Conservation (phyloP, 352 stramenopile species). For the Pythium grandisporangium region DNA sequence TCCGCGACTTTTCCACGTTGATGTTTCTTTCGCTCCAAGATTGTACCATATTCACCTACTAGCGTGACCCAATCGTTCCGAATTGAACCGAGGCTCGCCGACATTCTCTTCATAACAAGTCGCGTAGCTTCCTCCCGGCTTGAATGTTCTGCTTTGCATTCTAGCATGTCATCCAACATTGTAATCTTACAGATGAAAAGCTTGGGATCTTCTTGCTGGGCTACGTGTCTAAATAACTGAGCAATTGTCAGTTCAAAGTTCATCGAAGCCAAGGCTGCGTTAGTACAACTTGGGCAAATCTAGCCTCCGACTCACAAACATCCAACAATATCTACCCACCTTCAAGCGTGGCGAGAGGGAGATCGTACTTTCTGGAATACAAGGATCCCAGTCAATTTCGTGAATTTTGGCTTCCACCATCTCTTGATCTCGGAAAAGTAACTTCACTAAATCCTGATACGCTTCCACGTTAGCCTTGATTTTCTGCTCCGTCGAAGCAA, state of each 20-base stretch:
- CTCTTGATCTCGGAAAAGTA: constrained; percentile 36
- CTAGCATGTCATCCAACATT: no score
- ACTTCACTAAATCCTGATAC: constrained; percentile 53
- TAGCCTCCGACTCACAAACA: no score
- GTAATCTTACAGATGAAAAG: no score
- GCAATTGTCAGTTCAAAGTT: no score
- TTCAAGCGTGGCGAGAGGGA: constrained; percentile 14
- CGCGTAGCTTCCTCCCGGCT: constrained; percentile 6
- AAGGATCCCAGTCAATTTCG: constrained; percentile 29
- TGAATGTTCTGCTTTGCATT: no score
- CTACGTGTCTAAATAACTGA: no score
- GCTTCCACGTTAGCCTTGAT: constrained; percentile 33
- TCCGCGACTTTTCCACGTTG: constrained; percentile 20
- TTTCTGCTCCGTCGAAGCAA: constrained; percentile 20
- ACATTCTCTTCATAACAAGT: constrained; percentile 8
- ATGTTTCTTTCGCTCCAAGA: constrained; percentile 10
- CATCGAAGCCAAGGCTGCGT: no score
- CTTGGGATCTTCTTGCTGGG: no score
- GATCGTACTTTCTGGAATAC: constrained; percentile 11
- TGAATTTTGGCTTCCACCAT: constrained; percentile 21
- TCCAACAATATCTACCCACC: no score
- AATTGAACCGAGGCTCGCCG: constrained; percentile 28
- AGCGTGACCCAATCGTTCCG: constrained; percentile 38
- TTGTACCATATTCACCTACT: constrained; percentile 27
- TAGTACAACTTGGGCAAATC: no score